Evolutionary conservation across 352 stramenopile genomes (phyloP).

Genomic region (Globisporangium camurandrum): DNA sequence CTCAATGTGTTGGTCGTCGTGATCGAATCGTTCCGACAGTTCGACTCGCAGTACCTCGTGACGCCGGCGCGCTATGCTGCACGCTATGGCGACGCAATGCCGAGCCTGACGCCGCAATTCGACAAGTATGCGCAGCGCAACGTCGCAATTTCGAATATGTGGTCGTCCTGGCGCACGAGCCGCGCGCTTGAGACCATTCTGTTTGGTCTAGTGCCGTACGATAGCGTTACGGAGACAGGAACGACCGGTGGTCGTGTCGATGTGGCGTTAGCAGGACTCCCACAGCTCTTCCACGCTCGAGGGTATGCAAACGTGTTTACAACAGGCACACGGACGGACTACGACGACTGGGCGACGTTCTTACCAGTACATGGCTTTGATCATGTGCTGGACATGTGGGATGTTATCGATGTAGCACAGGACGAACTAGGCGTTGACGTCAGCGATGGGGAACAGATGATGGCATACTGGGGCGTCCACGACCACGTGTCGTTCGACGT

Average conservation of each 20-base stretch:
- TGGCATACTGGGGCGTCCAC: conserved; percentile 63
- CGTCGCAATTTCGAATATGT: conserved; percentile 50
- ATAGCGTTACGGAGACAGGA: conserved; percentile 41
- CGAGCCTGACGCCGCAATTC: conserved; percentile 46
- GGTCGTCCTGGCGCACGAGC: conserved; percentile 63
- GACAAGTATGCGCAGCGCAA: conserved; percentile 43
- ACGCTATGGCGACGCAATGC: background rate
- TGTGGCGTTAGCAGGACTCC: conserved; percentile 35
- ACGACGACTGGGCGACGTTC: conserved; percentile 59
- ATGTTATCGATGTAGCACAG: conserved; percentile 33
- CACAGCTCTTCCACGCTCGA: conserved; percentile 46
- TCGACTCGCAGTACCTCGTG: conserved; percentile 47
- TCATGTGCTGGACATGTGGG: conserved; percentile 27
- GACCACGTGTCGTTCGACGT: conserved; percentile 60
- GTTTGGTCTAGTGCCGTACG: conserved; percentile 56
- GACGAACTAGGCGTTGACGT: conserved; percentile 44
- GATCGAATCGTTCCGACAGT: conserved; percentile 56
- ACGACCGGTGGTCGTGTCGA: conserved; percentile 30
- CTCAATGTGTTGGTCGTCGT: conserved; percentile 63
- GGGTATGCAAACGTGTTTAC: conserved; percentile 64
- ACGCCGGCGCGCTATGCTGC: conserved; percentile 8
- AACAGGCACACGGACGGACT: conserved; percentile 41
- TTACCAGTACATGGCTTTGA: conserved; percentile 54
- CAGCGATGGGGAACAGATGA: conserved; percentile 40
- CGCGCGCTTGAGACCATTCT: conserved; percentile 56